These are phyloP conservation scores for Mediolabrus comicus DNA, from an alignment of 108 stramenopile species.

Conservation along the genomic window DNA sequence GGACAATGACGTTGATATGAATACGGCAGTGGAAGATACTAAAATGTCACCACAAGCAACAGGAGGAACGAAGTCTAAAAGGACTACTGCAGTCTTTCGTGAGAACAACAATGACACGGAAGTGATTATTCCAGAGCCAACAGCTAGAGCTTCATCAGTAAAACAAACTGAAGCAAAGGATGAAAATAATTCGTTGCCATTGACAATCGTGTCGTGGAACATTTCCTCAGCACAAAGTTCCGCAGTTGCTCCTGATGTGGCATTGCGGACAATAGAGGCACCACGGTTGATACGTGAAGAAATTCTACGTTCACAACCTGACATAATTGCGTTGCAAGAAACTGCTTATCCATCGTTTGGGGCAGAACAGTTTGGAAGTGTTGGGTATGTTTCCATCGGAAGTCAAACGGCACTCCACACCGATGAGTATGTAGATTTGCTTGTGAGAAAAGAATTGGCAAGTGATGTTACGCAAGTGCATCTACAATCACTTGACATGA, in stretches of 20 bases:
- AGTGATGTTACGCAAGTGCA: neutral
- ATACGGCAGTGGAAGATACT: neutral
- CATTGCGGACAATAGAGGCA: neutral
- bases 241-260: slow-evolving; percentile 4
- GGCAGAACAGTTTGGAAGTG: neutral
- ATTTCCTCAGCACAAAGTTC: slow-evolving; percentile 24
- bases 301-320: neutral
- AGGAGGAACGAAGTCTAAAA: neutral
- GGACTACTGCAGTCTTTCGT: neutral
- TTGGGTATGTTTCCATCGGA: slow-evolving; percentile 16
- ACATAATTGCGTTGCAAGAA: slow-evolving; percentile 25
- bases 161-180: neutral
- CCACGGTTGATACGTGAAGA: slow-evolving; percentile 16
- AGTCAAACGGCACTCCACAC: slow-evolving; percentile 14
- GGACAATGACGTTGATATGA: neutral
- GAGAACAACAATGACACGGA: neutral
- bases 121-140: neutral
- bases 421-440: slow-evolving; percentile 15
- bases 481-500: neutral
- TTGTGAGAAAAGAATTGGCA: slow-evolving; percentile 1
- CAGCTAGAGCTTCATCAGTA: neutral
- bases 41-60: neutral
- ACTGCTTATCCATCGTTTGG: slow-evolving; percentile 7
- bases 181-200: neutral
- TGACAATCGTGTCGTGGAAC: slow-evolving; percentile 21